Conservation (phyloP, 768 basidiomycete genomes). For the Grammothele lineata region DNA sequence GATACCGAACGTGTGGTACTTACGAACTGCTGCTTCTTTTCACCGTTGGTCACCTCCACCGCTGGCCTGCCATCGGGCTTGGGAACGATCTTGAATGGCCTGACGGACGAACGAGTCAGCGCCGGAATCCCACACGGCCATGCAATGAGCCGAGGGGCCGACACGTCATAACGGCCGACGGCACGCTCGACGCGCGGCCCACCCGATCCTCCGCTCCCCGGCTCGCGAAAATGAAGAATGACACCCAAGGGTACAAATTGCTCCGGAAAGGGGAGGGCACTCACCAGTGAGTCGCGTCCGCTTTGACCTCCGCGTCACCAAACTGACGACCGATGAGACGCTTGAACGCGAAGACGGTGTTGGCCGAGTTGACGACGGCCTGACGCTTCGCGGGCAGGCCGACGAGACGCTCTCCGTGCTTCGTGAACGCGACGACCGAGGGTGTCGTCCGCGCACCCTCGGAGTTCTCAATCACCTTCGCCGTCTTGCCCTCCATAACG, state of each 20-base stretch:
- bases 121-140: neutral
- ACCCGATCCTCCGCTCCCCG: too few relatives aligned
- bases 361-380: conserved; percentile 90
- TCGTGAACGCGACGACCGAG: conserved; percentile 97
- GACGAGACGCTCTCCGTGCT: conserved; percentile 94
- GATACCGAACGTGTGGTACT: too few relatives aligned
- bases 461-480: conserved; percentile 94
- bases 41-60: conserved; percentile 80
- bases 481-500: conserved; percentile 93
- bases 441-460: conserved; percentile 98
- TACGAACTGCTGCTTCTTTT: conserved; percentile 78
- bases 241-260: too few relatives aligned
- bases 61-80: conserved; percentile 74
- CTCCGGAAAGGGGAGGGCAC: conserved; percentile 14
- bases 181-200: too few relatives aligned
- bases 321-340: conserved; percentile 93
- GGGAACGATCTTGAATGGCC: conserved; percentile 78
- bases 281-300: conserved; percentile 83
- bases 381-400: conserved; percentile 97
- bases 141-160: neutral
- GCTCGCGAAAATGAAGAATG: too few relatives aligned
- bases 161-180: neutral
- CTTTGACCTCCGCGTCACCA: conserved; percentile 89
- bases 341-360: conserved; percentile 94
- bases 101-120: conserved; percentile 23